phyloP scores from a whole-genome alignment of 108 stramenopile genomes.

The Stephanodiscus minutulus region DNA sequence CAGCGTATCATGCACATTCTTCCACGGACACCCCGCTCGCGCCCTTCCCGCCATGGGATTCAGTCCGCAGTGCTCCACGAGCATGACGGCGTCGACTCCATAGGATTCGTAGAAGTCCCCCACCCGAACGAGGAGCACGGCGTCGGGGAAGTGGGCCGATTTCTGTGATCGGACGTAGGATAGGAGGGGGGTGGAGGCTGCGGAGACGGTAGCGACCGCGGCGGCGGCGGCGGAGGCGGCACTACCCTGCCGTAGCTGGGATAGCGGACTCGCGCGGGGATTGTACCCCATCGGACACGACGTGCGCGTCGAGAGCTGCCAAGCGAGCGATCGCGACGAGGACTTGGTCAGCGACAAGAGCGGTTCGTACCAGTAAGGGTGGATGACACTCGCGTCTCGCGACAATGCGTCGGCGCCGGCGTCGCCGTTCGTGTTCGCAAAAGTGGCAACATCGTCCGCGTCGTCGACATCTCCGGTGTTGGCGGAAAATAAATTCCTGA shows the following conservation, averaged over 20 bases:
- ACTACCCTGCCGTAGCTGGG: neutral
- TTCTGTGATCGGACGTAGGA: slow-evolving; percentile 73
- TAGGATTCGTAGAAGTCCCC: slow-evolving; percentile 98
- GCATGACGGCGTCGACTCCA: slow-evolving; percentile 93
- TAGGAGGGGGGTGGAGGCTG: slow-evolving; percentile 56
- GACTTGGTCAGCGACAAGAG: slow-evolving; percentile 63
- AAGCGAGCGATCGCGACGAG: slow-evolving; percentile 58
- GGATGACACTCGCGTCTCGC: slow-evolving; percentile 27
- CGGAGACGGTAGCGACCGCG: neutral
- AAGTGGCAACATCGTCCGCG: neutral
- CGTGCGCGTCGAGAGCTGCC: slow-evolving; percentile 55
- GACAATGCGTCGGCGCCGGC: slow-evolving; percentile 22
- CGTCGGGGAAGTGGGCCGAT: slow-evolving; percentile 48
- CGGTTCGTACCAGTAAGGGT: slow-evolving; percentile 71
- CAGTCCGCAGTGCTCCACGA: slow-evolving; percentile 93
- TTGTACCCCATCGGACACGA: slow-evolving; percentile 86
- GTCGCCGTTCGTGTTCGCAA: slow-evolving; percentile 20
- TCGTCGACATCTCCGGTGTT: neutral
- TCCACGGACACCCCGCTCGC: slow-evolving; percentile 91
- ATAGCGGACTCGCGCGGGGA: slow-evolving; percentile 51
- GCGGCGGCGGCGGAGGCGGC: neutral
- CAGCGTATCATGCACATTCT: slow-evolving; percentile 89
- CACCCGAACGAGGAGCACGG: slow-evolving; percentile 78
- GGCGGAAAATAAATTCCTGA: slow-evolving; percentile 26
- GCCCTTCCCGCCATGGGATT: slow-evolving; percentile 95